Base-by-base conservation (phyloP, 768 basidiomycete genomes). In the Filobasidium floriforme region DNA sequence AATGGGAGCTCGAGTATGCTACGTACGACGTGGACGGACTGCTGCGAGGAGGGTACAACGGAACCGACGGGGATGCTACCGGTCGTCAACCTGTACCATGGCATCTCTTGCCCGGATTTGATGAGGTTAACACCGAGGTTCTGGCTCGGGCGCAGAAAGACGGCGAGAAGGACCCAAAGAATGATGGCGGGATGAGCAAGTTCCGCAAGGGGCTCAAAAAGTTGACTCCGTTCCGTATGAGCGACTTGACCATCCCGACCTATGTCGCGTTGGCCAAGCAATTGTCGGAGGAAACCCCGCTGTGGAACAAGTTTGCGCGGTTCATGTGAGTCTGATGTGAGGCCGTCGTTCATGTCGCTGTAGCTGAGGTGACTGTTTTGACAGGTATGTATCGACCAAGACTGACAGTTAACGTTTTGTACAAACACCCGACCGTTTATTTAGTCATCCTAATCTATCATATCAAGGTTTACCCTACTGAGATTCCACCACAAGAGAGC, bases 1-100 rank as follows among this genome's bases (percentile, higher is more conserved):
- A 80, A 70, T 90, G 85, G 81, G 82, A 86, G 79, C 79, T 93
- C 70, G 90, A 92, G 77, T 91, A 92, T 75, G 72, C 87, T 78
- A 92, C 89, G 62, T 87, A 84, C 73, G 76, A 77, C 29, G 71
- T 82, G 32, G 74, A 77, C 18, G 72, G 72, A 54, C 80, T 87
- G 79, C 84, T 71, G 79, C 81, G 32, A 69, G 70, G 14, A 67
- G 72, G 62, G 41, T 29, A 62, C 41, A 64, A 72, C 46, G 67
- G 69, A 40, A 57, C 63, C 26, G 60, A 67, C 19, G 60, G 57
- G 7, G 63, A 69, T n/a, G 51, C 12, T 0, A 40, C 41, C 46
- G 69, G 62, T 66, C 67, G 67, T 29, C 66, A 66, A 41, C 73
- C 75, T 2, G 65, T 75, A 22, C 72, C 73, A 14, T 55, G 69